These are phyloP conservation scores for Escovopsis sp. DNA, from an alignment of 2,329 filamentous ascomycete genomes.

Conservation along the genomic window DNA sequence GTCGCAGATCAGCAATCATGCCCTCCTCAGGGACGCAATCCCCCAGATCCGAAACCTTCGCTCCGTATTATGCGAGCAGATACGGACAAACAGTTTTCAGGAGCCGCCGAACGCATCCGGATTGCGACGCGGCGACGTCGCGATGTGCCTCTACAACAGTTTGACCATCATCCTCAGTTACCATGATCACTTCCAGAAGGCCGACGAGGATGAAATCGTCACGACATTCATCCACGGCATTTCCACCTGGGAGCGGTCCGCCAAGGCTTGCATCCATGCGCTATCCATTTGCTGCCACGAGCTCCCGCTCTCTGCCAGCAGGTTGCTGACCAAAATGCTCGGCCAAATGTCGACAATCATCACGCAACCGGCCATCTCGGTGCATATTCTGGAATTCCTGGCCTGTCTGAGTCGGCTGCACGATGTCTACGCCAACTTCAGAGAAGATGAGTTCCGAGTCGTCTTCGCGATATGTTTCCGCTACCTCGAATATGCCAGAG, in stretches of 20 bases:
- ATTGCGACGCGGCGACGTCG: conserved; percentile 74
- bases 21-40: conserved; percentile 62
- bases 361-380: conserved; percentile 78
- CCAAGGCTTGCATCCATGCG: conserved; percentile 87
- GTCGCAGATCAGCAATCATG: conserved; percentile 79
- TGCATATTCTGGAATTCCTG: conserved; percentile 94
- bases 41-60: conserved; percentile 64
- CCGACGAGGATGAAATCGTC: conserved; percentile 80
- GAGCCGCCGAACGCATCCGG: conserved; percentile 70
- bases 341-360: conserved; percentile 94
- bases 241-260: conserved; percentile 69
- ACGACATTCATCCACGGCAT: conserved; percentile 77
- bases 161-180: conserved; percentile 85
- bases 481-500: conserved; percentile 78
- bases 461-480: conserved; percentile 93
- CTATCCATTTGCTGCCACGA: conserved; percentile 92
- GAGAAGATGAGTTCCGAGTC: conserved; percentile 81
- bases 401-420: conserved; percentile 74
- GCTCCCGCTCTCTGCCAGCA: conserved; percentile 73
- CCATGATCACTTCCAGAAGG: conserved; percentile 68
- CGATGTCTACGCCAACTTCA: conserved; percentile 74
- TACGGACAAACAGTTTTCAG: conserved; percentile 61
- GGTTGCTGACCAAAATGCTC: conserved; percentile 70
- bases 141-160: conserved; percentile 74
- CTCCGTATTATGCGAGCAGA: conserved; percentile 65